These are phyloP conservation scores for Tuber melanosporum DNA, from an alignment of 495 filamentous ascomycete genomes.

Conservation along the genomic window DNA sequence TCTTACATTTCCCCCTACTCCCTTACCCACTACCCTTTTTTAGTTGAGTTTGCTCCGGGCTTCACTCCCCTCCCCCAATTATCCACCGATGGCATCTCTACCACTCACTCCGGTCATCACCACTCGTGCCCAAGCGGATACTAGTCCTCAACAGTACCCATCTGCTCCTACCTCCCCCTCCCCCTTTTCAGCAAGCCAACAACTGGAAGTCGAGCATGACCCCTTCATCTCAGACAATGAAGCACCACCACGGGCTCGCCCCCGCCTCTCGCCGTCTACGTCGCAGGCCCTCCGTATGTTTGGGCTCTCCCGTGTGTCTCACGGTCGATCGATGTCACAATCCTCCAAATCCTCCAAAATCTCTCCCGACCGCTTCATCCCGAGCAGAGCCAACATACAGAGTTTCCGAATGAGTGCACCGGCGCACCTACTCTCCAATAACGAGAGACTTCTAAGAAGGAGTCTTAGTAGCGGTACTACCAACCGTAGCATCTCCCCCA, in stretches of 20 bases:
- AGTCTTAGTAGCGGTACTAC: conserved; percentile 20
- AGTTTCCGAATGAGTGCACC: conserved; percentile 41
- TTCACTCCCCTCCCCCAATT: background rate
- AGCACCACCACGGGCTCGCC: background rate
- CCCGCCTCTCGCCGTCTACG: background rate
- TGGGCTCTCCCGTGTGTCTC: background rate
- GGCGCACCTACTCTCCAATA: conserved; percentile 30
- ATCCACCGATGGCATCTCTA: background rate
- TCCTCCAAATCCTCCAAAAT: background rate
- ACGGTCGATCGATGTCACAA: background rate
- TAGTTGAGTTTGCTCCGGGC: background rate
- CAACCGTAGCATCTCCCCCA: conserved; percentile 26
- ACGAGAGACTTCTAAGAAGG: conserved; percentile 39
- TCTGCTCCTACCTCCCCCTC: background rate
- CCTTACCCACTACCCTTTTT: background rate
- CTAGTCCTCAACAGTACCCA: background rate
- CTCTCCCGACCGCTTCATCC: conserved; percentile 38
- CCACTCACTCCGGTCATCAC: background rate
- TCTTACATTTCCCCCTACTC: background rate
- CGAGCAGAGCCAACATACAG: conserved; percentile 29
- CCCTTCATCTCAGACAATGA: conserved; percentile 4
- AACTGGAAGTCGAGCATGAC: background rate
- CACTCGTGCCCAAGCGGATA: background rate
- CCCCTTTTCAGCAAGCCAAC: background rate
- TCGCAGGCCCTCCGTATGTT: background rate